Evolutionary conservation across 495 filamentous ascomycete genomes (phyloP).

Genomic region (Talaromyces liani): DNA sequence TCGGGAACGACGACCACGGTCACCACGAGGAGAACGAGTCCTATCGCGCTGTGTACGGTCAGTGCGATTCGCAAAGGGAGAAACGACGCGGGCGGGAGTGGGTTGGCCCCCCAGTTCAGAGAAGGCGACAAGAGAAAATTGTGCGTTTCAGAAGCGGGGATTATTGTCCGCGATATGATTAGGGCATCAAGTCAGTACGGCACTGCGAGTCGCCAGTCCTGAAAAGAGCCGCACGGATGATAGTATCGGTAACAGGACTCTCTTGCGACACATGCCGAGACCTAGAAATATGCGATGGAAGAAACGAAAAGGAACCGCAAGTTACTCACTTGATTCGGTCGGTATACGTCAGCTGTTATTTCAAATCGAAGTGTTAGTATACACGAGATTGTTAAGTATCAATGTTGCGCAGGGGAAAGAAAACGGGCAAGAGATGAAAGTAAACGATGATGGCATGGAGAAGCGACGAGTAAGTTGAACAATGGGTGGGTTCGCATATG

Average conservation of each 20-base stretch:
- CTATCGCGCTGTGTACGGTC: constrained; percentile 74
- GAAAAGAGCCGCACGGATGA: background rate
- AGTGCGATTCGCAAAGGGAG: constrained; percentile 26
- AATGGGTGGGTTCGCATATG: constrained; percentile 11
- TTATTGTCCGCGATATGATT: constrained; percentile 5
- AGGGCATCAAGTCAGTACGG: background rate
- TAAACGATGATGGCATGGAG: background rate
- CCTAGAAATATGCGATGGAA: constrained; percentile 12
- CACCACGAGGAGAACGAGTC: constrained; percentile 73
- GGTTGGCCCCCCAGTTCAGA: background rate
- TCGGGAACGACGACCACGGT: constrained; percentile 59
- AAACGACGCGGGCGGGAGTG: constrained; percentile 12
- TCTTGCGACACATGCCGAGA: background rate
- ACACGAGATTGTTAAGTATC: constrained; percentile 21
- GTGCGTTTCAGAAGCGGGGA: constrained; percentile 7
- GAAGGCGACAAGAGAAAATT: background rate
- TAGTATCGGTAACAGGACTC: background rate
- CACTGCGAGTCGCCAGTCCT: background rate
- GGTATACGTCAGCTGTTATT: constrained; percentile 47
- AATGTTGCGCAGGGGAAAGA: constrained; percentile 19
- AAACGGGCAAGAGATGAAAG: constrained; percentile 19
- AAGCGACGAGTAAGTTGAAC: background rate
- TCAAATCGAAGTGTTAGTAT: constrained; percentile 19
- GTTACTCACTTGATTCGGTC: constrained; percentile 46
- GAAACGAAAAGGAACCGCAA: constrained; percentile 6